Conservation (phyloP, 1,284 basidiomycete species). For the Clitocybe nebularis region DNA sequence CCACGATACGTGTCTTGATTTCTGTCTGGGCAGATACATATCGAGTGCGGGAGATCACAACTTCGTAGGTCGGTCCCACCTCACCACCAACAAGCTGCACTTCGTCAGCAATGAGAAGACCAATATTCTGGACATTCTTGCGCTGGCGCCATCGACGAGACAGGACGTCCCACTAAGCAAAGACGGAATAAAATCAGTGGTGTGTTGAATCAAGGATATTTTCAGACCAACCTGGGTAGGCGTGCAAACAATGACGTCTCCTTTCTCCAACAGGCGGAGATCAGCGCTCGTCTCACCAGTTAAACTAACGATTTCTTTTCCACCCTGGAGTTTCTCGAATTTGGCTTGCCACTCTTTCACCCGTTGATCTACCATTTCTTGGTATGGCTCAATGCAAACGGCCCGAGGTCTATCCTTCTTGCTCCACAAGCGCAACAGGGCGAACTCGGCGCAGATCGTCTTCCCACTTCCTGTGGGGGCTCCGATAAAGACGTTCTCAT, state of each 20-base stretch:
- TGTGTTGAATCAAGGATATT: background rate
- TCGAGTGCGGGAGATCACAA: constrained; percentile 89
- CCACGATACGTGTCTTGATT: constrained; percentile 88
- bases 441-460: constrained; percentile 97
- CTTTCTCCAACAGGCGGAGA: constrained; percentile 86
- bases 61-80: constrained; percentile 94
- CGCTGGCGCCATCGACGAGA: constrained; percentile 95
- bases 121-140: constrained; percentile 94
- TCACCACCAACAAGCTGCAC: constrained; percentile 91
- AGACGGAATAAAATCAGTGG: constrained; percentile 16
- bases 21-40: constrained; percentile 97
- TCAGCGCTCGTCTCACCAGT: constrained; percentile 96
- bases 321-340: constrained; percentile 79
- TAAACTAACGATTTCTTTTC: constrained; percentile 89
- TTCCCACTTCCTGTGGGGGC: constrained; percentile 97
- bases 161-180: constrained; percentile 87
- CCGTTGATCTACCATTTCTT: constrained; percentile 93
- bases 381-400: constrained; percentile 95
- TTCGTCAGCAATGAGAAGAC: constrained; percentile 93
- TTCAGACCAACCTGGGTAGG: constrained; percentile 62
- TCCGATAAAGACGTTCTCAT: constrained; percentile 95
- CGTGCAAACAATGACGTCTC: constrained; percentile 91
- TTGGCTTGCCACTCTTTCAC: constrained; percentile 88
- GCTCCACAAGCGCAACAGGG: constrained; percentile 88
- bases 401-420: constrained; percentile 81